phyloP scores from a whole-genome alignment of 768 basidiomycete genomes.

The Mycena epipterygia region DNA sequence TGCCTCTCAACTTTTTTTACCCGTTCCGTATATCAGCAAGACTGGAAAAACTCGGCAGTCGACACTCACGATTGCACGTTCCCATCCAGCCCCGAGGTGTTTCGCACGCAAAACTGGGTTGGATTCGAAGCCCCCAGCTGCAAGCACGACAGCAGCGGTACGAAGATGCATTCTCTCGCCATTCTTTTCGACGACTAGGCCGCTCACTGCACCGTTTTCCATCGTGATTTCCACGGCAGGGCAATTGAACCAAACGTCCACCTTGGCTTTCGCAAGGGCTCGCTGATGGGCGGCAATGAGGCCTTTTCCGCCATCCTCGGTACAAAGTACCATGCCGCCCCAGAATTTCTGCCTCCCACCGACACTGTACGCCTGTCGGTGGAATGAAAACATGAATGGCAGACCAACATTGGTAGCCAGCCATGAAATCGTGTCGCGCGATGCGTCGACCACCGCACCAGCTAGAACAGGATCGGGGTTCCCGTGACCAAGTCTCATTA shows the following conservation, averaged over 20 bases:
- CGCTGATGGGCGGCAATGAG: slow-evolving; percentile 68
- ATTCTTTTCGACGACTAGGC: slow-evolving; percentile 58
- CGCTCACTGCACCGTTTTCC: slow-evolving; percentile 56
- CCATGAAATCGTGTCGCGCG: slow-evolving; percentile 71
- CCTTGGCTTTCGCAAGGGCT: slow-evolving; percentile 62
- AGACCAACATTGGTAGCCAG: slow-evolving; percentile 63
- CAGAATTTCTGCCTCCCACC: slow-evolving; percentile 75
- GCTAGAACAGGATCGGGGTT: slow-evolving; percentile 65
- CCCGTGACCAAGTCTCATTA: slow-evolving; percentile 70
- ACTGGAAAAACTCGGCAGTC: neutral
- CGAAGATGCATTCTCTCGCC: slow-evolving; percentile 53
- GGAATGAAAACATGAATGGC: slow-evolving; percentile 71
- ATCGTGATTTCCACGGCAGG: slow-evolving; percentile 58
- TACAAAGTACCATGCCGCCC: slow-evolving; percentile 76
- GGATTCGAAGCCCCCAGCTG: slow-evolving; percentile 78
- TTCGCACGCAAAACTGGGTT: slow-evolving; percentile 63
- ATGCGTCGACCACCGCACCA: slow-evolving; percentile 64
- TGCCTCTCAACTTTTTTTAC: slow-evolving; percentile 80
- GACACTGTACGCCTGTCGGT: slow-evolving; percentile 78
- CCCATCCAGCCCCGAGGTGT: slow-evolving; percentile 73
- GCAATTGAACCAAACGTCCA: slow-evolving; percentile 71
- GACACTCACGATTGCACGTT: slow-evolving; percentile 62
- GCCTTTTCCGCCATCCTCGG: slow-evolving; percentile 78
- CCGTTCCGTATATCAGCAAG: slow-evolving; percentile 3
- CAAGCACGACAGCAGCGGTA: slow-evolving; percentile 66